A percentile compares a stretch with the other conserved stretches of the same genome.
Conservation (phyloP, 2,329 filamentous ascomycete species). For the Beauveria sp. region DNA sequence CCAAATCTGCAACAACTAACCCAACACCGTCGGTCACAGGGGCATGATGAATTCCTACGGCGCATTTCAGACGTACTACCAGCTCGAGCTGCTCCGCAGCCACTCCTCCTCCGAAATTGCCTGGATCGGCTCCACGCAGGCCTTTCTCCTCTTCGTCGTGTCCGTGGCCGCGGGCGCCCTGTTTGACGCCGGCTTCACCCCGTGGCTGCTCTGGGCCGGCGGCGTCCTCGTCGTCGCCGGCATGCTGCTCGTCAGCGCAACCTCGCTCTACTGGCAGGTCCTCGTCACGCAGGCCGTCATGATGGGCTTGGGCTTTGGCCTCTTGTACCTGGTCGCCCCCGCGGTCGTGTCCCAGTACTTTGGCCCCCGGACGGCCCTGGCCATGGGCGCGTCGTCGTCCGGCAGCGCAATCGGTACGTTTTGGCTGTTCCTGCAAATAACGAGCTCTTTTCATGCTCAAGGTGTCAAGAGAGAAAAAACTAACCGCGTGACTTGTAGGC, state of each 20-base stretch:
- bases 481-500: not conserved
- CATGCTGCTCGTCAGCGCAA: constrained; percentile 50
- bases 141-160: constrained; percentile 28
- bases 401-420: constrained; percentile 26
- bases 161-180: constrained; percentile 29
- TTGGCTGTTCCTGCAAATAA: not conserved
- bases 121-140: constrained; percentile 28
- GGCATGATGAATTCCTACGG: constrained; percentile 32
- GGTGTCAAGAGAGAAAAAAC: not conserved
- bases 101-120: constrained; percentile 24
- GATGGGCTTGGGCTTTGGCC: constrained; percentile 31
- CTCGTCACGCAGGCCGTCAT: constrained; percentile 24
- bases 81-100: constrained; percentile 22
- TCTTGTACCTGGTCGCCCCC: constrained; percentile 29
- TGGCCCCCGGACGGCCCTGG: constrained; percentile 27
- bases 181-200: constrained; percentile 28
- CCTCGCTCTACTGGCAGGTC: constrained; percentile 25
- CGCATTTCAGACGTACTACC: constrained; percentile 49
- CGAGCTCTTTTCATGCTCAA: too few species aligned
- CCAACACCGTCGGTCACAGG: not conserved
- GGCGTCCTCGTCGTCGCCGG: constrained; percentile 32
- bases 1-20: not conserved
- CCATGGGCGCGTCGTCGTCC: constrained; percentile 30
- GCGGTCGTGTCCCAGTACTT: constrained; percentile 34
- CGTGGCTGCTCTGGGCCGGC: constrained; percentile 26